Conservation (phyloP, 73 alveolate species). For the Paramecium bursaria region DNA sequence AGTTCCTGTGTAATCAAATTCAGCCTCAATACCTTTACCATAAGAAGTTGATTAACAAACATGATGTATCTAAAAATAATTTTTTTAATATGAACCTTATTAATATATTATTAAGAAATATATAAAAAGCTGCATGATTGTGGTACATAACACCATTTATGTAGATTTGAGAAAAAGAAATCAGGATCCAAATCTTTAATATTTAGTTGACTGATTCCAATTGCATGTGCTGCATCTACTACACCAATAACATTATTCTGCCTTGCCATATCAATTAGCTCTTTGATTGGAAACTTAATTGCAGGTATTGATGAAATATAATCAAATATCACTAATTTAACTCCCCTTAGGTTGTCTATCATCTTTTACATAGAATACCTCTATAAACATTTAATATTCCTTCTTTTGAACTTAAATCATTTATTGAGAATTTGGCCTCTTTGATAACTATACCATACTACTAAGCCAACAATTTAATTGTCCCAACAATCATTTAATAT, state of each 20-base stretch:
- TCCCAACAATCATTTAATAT: conserved; percentile 7
- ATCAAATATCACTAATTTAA: conserved; percentile 29
- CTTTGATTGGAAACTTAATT: not conserved
- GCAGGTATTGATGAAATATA: conserved; percentile 21
- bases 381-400: not conserved
- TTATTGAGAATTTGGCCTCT: not conserved
- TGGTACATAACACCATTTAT: conserved; percentile 49
- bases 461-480: not conserved
- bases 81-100: not conserved
- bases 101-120: not conserved
- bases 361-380: not conserved
- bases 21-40: conserved; percentile 20
- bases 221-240: conserved; percentile 51
- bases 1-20: conserved; percentile 38
- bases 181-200: conserved; percentile 32
- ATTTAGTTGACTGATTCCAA: conserved; percentile 40
- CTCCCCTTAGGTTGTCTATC: not conserved
- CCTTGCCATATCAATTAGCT: not conserved
- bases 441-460: not conserved
- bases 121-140: not conserved
- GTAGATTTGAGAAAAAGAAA: conserved; percentile 45
- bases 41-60: conserved; percentile 45
- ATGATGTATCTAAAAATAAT: too few relatives aligned
- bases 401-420: conserved; percentile 23
- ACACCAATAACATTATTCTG: conserved; percentile 17